phyloP scores from a whole-genome alignment of 257 asterid genomes.

The Salvia splendens region DNA sequence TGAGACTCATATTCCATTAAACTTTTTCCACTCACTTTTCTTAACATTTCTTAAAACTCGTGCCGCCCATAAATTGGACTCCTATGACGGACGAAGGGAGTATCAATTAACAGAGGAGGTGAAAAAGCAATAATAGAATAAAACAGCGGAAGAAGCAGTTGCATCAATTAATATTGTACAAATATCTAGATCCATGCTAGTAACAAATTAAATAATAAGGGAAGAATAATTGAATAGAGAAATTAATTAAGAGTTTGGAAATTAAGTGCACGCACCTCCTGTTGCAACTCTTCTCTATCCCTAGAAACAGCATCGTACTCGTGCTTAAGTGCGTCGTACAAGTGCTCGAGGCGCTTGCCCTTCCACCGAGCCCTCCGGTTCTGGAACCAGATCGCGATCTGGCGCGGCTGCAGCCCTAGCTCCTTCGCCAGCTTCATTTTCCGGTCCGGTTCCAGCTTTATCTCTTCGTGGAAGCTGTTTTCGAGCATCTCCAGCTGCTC shows the following conservation, averaged over 20 bases:
- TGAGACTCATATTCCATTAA: too few species aligned
- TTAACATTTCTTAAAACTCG: too few species aligned
- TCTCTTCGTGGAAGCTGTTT: constrained; percentile 70
- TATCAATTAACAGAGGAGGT: too few species aligned
- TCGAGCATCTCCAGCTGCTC: constrained; percentile 74
- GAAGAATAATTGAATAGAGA: too few species aligned
- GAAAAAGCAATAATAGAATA: not conserved
- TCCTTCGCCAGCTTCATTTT: constrained; percentile 77
- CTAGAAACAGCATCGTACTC: constrained; percentile 62
- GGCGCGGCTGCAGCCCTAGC: constrained; percentile 75
- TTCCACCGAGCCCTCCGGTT: constrained; percentile 88
- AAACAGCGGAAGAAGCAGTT: not conserved
- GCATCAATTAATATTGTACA: constrained; percentile 10
- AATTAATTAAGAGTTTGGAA: too few species aligned
- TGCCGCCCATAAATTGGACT: too few species aligned
- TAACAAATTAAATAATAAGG: not conserved
- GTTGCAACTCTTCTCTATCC: constrained; percentile 70
- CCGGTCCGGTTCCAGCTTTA: constrained; percentile 80
- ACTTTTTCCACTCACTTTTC: too few species aligned
- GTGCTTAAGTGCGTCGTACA: constrained; percentile 65
- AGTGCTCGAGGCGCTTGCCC: constrained; percentile 69
- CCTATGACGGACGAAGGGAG: too few species aligned
- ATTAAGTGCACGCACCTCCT: constrained; percentile 47
- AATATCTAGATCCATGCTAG: not conserved
- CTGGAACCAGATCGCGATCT: constrained; percentile 94